A percentile compares a stretch with the other conserved stretches of the same genome.
These are phyloP conservation scores for Cryphonectria parasitica DNA, from an alignment of 2,329 filamentous ascomycete genomes.

Conservation along the genomic window DNA sequence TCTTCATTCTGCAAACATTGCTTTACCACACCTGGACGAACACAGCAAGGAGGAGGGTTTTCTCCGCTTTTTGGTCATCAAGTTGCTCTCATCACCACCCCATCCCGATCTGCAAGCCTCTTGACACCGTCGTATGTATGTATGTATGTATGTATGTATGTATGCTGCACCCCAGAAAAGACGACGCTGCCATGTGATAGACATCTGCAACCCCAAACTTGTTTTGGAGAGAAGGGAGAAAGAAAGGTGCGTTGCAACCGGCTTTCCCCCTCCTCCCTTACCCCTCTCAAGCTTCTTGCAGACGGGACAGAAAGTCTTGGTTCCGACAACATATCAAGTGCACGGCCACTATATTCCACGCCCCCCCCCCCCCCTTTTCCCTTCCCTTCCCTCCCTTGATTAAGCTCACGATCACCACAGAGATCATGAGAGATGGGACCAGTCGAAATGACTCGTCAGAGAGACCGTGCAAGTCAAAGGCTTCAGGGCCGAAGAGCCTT, in stretches of 20 bases:
- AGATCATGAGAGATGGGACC: not conserved
- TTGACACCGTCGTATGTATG: not conserved
- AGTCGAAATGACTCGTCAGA: not conserved
- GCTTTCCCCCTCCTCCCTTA: not conserved
- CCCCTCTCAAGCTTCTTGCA: not conserved
- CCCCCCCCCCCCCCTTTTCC: no score
- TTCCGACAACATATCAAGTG: not conserved
- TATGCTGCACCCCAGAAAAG: conserved; percentile 17
- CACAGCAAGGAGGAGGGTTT: not conserved
- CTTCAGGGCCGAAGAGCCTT: conserved; percentile 22
- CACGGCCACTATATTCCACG: not conserved
- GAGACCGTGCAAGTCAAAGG: not conserved
- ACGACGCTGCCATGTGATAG: conserved; percentile 14
- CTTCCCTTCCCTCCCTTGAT: not conserved
- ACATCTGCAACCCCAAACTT: conserved; percentile 6
- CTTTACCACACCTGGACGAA: not conserved
- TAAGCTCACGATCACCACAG: not conserved
- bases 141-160: not conserved
- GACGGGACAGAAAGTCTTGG: not conserved
- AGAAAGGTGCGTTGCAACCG: not conserved
- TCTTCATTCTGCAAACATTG: not conserved
- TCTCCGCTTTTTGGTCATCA: not conserved
- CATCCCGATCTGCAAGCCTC: not conserved
- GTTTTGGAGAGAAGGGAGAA: not conserved
- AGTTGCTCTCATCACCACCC: not conserved